Base-by-base conservation (phyloP, 2,329 filamentous ascomycete genomes). In the Rosellinia necatrix region DNA sequence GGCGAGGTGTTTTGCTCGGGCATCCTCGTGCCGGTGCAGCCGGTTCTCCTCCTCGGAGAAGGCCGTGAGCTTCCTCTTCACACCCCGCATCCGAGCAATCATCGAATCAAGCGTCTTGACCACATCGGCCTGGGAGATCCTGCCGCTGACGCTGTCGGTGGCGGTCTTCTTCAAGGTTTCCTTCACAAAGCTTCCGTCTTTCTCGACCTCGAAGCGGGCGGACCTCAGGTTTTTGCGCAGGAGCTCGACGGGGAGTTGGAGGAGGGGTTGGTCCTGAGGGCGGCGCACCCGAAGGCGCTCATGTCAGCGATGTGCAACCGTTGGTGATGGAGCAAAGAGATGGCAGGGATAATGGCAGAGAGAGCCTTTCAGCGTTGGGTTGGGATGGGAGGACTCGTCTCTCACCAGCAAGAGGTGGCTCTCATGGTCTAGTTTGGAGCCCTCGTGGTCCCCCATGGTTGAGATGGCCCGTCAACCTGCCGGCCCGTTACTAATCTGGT, bases 161-260 rank as follows among this genome's bases (percentile, higher is more conserved):
- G 88, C 86, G 2, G 83, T 82, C 42, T 87, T 83, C 63, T 82
- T 82, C 56, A 88, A 79, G 9, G 80, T 74, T 19, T 83, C 81
- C 67, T 85, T 85, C 61, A 91, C 75, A 44, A 79, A 78, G 15
- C 81, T 79, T 59, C 83, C 85, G 64, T 90, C 85, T 70, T 87
- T 88, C 70, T 93, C 90, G 71, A 92, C 84, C 61, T 84, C 79
- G 68, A 88, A 86, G 71, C 92, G 90, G 38, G 89, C 89, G 3
- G 88, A 86, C 68, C 96, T 94, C 76, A 97, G 96, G 76, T 96
- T 97, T 72, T 94, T 93, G 53, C 92, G 89, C 19, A 96, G 87
- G 54, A 97, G 88, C 72, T 97, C 94, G 74, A 93, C 89, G 15
- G 94, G 94, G 19, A 97, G 85, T 29, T 92, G 91, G 64, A 99